These are phyloP conservation scores for Dothiorella sarmentorum DNA, from an alignment of 2,329 filamentous ascomycete species.

Conservation along the genomic window DNA sequence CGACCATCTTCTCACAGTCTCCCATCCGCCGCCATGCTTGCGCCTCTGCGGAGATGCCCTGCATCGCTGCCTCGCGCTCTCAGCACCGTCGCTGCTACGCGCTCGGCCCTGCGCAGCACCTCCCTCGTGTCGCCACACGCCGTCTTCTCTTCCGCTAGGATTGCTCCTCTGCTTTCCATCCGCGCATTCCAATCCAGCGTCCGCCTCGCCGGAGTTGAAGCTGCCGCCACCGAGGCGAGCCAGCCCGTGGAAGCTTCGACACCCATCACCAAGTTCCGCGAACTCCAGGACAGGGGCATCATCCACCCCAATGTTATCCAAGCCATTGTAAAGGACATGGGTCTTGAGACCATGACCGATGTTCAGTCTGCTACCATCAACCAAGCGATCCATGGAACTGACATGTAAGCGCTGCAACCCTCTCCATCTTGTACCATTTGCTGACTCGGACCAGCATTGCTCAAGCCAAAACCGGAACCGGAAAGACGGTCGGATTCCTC, in stretches of 20 bases:
- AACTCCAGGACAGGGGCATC: slow-evolving; percentile 43
- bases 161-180: not conserved
- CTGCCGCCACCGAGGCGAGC: not conserved
- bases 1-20: not conserved
- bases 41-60: slow-evolving; percentile 40
- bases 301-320: slow-evolving; percentile 64
- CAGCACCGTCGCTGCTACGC: slow-evolving; percentile 12
- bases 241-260: slow-evolving; percentile 22
- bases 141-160: not conserved
- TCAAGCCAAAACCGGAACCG: slow-evolving; percentile 94
- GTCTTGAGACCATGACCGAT: slow-evolving; percentile 82
- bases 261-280: slow-evolving; percentile 41
- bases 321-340: slow-evolving; percentile 69
- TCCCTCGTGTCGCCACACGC: not conserved
- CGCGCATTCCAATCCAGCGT: slow-evolving; percentile 2
- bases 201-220: slow-evolving; percentile 18
- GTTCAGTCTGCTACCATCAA: slow-evolving; percentile 84
- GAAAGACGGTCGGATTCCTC: slow-evolving; percentile 93
- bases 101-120: slow-evolving; percentile 1
- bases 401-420: slow-evolving; percentile 61
- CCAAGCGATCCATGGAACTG: slow-evolving; percentile 72
- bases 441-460: slow-evolving; percentile 54
- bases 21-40: slow-evolving; percentile 34
- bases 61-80: slow-evolving; percentile 34
- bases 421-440: not conserved